Percentiles rank a stretch among this genome's conserved stretches.
Evolutionary conservation across 305 asterid genomes (phyloP).

Genomic region (Solanum hybrid): DNA sequence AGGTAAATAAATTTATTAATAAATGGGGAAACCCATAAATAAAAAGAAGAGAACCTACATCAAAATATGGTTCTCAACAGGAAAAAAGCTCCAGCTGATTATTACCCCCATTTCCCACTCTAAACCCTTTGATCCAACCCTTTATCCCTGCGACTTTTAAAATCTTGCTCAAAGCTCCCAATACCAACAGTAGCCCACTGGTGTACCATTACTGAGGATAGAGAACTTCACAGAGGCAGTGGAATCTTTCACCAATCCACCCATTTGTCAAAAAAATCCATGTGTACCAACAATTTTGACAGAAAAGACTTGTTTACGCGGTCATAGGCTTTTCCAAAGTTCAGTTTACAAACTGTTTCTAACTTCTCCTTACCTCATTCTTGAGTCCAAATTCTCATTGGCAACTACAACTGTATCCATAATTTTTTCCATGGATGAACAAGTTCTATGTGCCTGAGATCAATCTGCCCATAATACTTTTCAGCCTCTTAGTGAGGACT

Average conservation of each 20-base stretch:
- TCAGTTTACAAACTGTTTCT: background rate
- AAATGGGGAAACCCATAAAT: background rate
- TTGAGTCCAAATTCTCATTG: background rate
- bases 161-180: background rate
- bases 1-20: background rate
- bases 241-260: background rate
- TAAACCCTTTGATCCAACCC: background rate
- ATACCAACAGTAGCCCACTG: background rate
- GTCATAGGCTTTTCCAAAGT: background rate
- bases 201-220: background rate
- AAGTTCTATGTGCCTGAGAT: background rate
- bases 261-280: background rate
- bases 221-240: background rate
- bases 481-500: background rate
- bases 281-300: background rate
- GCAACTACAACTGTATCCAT: background rate
- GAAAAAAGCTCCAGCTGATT: background rate
- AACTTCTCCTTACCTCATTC: background rate
- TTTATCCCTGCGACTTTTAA: background rate
- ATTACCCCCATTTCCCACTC: background rate
- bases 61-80: background rate
- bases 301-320: background rate
- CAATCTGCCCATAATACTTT: background rate
- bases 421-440: background rate
- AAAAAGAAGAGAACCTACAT: background rate